Base-by-base conservation (phyloP, 306 rosid genomes). In the Cucumis hystrix region DNA sequence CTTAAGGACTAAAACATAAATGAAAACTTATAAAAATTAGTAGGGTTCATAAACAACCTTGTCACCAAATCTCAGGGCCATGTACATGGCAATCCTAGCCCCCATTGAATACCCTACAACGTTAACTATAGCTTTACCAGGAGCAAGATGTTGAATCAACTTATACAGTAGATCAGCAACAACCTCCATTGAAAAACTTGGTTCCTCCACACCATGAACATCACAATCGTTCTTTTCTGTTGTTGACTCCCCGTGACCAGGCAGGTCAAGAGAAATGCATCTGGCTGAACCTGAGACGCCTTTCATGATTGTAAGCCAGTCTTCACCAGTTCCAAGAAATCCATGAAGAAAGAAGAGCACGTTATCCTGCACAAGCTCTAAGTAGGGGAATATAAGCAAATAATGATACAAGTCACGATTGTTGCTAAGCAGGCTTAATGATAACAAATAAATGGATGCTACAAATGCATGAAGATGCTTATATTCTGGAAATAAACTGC, bases 101-200 rank as follows among this genome's bases (percentile, higher is more conserved):
- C 98, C 97, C 98, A 94, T 89, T 25, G 97, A 94, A 77, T 94
- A 94, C 74, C 98, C 98, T 74, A 92, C 93, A 10, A 89, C 77
- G 40, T 89, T 89, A 79, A 94, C 91, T 82, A 88, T 89, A 79
- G 90, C 91, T 82, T 87, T 87, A 61, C 69, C 87, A 16, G 93
- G 89, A 76, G 92, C 82, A 67, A 94, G 62, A 59, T 79, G 79
- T 73, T 74, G 78, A 76, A 92, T 71, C 83, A 92, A 63, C 79
- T 87, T 83, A 70, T 77, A 57, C 28, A 92, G 56, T 76, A 90
- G 21, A 60, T 85, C 87, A 25, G 89, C 91, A 75, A 90, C 81
- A 54, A 80, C 86, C 82, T 94, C 96, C 73, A 92, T 33, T 12
- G 93, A 89, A 82, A 87, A 83, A 59, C 72, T 73, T 67, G 89